Evolutionary conservation across 768 basidiomycete genomes (phyloP).

Genomic region (Crepidotus variabilis): DNA sequence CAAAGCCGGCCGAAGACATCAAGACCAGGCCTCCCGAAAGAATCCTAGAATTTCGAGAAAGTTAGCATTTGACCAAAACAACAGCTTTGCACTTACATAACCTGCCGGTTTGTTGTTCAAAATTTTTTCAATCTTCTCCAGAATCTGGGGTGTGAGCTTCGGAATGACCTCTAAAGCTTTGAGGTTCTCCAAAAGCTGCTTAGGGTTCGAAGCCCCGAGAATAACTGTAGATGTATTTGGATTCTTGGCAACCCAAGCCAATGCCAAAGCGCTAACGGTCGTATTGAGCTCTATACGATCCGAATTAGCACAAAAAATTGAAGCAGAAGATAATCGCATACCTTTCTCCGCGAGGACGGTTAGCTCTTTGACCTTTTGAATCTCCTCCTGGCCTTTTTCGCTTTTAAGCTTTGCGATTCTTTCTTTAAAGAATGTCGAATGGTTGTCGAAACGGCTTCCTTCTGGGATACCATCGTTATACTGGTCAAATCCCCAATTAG

Average conservation of each 20-base stretch:
- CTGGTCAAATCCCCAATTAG: constrained; percentile 19
- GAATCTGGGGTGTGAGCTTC: constrained; percentile 63
- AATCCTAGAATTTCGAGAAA: constrained; percentile 5
- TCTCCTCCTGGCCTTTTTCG: constrained; percentile 61
- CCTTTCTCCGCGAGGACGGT: constrained; percentile 59
- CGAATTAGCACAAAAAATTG: not conserved
- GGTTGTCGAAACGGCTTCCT: constrained; percentile 63
- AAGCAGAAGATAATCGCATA: constrained; percentile 13
- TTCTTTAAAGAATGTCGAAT: constrained; percentile 48
- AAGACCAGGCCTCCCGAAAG: constrained; percentile 13
- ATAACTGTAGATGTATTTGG: constrained; percentile 68
- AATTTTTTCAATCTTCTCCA: constrained; percentile 68
- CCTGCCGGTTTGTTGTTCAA: constrained; percentile 47
- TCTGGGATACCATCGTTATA: constrained; percentile 77
- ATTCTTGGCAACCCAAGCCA: constrained; percentile 76
- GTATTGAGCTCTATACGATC: constrained; percentile 30
- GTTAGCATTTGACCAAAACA: not conserved
- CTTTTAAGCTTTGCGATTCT: constrained; percentile 48
- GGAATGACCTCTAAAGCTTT: constrained; percentile 71
- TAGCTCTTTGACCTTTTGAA: constrained; percentile 65
- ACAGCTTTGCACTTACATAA: constrained; percentile 27
- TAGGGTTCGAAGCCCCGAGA: constrained; percentile 61
- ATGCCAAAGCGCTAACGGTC: constrained; percentile 60
- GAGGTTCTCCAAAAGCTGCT: constrained; percentile 66
- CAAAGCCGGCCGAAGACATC: constrained; percentile 13